These are phyloP conservation scores for Stagonosporopsis cucurbitacearum DNA, from an alignment of 2,329 filamentous ascomycete genomes.

Conservation along the genomic window DNA sequence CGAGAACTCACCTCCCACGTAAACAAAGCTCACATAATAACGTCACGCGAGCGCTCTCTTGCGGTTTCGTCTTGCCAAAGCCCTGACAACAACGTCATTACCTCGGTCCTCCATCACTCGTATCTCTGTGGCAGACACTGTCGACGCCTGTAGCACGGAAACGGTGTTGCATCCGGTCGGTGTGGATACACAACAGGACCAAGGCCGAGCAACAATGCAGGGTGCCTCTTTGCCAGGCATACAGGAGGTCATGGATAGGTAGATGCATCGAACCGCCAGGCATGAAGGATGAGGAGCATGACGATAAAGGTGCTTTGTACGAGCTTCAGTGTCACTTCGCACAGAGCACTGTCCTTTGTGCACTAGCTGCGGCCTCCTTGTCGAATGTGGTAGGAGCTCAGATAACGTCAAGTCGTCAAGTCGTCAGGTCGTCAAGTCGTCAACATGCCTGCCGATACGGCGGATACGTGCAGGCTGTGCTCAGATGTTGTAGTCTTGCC, in stretches of 20 bases:
- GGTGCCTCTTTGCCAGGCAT: conserved; percentile 1
- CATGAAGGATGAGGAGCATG: conserved; percentile 18
- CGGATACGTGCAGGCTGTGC: neutral
- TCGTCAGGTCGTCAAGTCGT: too few species aligned
- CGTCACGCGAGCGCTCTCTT: neutral
- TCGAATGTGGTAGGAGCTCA: conserved; percentile 5
- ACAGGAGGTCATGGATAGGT: neutral
- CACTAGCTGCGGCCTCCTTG: conserved; percentile 12
- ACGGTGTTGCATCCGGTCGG: conserved; percentile 19
- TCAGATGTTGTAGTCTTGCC: neutral
- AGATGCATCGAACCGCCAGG: conserved; percentile 26
- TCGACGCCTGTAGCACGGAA: conserved; percentile 7
- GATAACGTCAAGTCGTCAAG: too few species aligned
- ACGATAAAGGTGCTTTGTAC: conserved; percentile 20
- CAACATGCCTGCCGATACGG: conserved; percentile 3
- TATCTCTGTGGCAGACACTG: neutral
- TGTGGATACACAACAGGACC: conserved; percentile 24
- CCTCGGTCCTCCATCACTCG: neutral
- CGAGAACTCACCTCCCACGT: neutral
- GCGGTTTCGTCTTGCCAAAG: neutral
- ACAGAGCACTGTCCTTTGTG: conserved; percentile 3
- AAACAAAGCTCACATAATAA: neutral
- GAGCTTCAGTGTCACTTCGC: conserved; percentile 17
- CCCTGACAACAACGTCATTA: neutral
- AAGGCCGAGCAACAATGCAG: conserved; percentile 9